phyloP scores from a whole-genome alignment of 2,329 filamentous ascomycete genomes.

The Lachnellula willkommii region DNA sequence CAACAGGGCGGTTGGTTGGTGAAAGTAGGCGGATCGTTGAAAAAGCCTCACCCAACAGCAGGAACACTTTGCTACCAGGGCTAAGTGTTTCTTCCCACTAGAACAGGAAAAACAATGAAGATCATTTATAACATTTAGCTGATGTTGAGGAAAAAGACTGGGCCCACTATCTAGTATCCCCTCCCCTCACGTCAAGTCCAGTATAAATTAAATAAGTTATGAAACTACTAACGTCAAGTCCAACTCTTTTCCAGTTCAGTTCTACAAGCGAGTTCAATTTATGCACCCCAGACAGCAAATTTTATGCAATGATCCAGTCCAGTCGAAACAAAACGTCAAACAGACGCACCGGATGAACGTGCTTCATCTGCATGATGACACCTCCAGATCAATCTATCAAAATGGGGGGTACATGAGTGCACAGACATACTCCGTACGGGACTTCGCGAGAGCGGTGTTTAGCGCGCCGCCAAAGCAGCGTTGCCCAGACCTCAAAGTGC shows the following conservation, averaged over 20 bases:
- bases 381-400: conserved; percentile 3
- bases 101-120: background rate
- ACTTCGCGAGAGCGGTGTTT: conserved; percentile 13
- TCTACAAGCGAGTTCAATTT: background rate
- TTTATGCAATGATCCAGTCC: background rate
- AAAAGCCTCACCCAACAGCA: background rate
- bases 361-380: conserved; percentile 12
- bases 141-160: too few species aligned
- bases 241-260: background rate
- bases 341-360: background rate
- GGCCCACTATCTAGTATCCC: background rate
- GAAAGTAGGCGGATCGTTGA: too few species aligned
- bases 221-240: background rate
- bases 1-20: background rate
- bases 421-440: conserved; percentile 20
- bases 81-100: background rate
- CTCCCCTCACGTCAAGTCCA: background rate
- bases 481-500: background rate
- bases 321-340: background rate
- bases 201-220: too few species aligned
- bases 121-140: background rate
- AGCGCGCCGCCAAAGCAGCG: conserved; percentile 21
- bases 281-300: background rate
- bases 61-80: background rate
- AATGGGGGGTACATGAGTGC: conserved; percentile 6